A percentile compares a stretch with the other conserved stretches of the same genome.
phyloP scores from a whole-genome alignment of 1,139 yeast species.

The Neolecta irregularis region DNA sequence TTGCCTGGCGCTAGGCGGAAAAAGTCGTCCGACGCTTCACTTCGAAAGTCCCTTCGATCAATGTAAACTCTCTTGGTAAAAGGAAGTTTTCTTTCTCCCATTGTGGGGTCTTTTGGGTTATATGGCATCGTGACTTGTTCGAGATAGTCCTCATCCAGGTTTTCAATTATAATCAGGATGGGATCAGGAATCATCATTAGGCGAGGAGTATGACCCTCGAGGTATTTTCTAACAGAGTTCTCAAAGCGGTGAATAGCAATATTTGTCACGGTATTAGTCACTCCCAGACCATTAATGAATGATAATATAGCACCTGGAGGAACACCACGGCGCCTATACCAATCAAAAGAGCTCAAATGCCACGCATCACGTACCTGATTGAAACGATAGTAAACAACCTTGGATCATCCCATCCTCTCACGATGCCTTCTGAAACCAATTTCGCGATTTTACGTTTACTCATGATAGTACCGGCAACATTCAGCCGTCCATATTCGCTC shows the following conservation, averaged over 20 bases:
- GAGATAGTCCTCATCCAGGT: conserved; percentile 57
- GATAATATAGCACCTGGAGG: conserved; percentile 98
- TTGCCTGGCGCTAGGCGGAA: conserved; percentile 79
- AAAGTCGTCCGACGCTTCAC: conserved; percentile 43
- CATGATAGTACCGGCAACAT: conserved; percentile 84
- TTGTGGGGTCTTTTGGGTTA: conserved; percentile 64
- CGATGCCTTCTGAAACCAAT: conserved; percentile 63
- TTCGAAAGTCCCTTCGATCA: conserved; percentile 75
- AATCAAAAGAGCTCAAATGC: background rate
- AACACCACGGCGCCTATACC: conserved; percentile 73
- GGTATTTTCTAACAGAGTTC: conserved; percentile 66
- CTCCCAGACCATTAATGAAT: conserved; percentile 90
- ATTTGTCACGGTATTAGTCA: conserved; percentile 81
- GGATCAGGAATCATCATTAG: conserved; percentile 89
- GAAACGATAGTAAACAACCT: conserved; percentile 89
- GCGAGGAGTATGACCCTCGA: conserved; percentile 87
- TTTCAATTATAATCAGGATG: conserved; percentile 65
- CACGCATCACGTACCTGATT: conserved; percentile 24
- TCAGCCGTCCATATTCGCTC: conserved; percentile 93
- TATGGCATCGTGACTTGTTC: conserved; percentile 68
- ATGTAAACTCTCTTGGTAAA: conserved; percentile 67
- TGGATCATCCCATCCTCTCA: conserved; percentile 98
- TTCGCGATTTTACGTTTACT: conserved; percentile 92
- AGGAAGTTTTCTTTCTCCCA: conserved; percentile 63
- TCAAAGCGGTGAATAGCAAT: conserved; percentile 86